phyloP scores from a whole-genome alignment of 2,329 filamentous ascomycete genomes.

The Pseudodiploospora longispora region DNA sequence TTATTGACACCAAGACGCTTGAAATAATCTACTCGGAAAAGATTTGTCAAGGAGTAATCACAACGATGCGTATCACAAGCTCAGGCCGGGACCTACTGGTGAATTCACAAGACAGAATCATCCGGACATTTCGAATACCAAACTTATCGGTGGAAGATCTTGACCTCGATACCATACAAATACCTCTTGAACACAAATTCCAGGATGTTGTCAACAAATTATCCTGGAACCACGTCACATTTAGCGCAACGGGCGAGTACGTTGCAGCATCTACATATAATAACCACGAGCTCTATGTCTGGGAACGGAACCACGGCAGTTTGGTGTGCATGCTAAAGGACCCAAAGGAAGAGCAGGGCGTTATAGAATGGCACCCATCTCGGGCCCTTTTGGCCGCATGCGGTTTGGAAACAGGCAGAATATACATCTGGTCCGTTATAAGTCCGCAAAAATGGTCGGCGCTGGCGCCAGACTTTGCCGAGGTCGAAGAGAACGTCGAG shows the following conservation, averaged over 20 bases:
- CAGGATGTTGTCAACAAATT: constrained; percentile 93
- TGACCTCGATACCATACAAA: constrained; percentile 75
- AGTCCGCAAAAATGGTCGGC: constrained; percentile 97
- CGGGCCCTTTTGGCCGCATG: constrained; percentile 83
- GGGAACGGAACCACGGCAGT: constrained; percentile 90
- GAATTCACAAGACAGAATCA: constrained; percentile 91
- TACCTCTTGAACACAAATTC: constrained; percentile 95
- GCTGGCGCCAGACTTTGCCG: constrained; percentile 89
- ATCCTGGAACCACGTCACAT: constrained; percentile 95
- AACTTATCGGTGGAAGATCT: constrained; percentile 62
- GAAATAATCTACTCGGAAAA: constrained; percentile 85
- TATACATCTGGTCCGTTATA: constrained; percentile 94
- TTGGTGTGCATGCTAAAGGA: constrained; percentile 95
- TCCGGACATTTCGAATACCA: constrained; percentile 84
- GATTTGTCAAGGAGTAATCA: constrained; percentile 79
- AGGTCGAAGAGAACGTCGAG: constrained; percentile 97
- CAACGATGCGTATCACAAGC: constrained; percentile 70
- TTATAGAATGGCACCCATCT: constrained; percentile 94
- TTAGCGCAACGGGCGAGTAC: constrained; percentile 90
- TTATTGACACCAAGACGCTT: constrained; percentile 75
- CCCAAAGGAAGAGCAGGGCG: constrained; percentile 90
- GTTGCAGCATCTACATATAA: constrained; percentile 95
- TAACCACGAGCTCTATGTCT: constrained; percentile 97
- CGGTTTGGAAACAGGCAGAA: constrained; percentile 82
- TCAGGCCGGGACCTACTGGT: constrained; percentile 84